phyloP scores from a whole-genome alignment of 1,284 basidiomycete genomes.

The Ganoderma lucidum region DNA sequence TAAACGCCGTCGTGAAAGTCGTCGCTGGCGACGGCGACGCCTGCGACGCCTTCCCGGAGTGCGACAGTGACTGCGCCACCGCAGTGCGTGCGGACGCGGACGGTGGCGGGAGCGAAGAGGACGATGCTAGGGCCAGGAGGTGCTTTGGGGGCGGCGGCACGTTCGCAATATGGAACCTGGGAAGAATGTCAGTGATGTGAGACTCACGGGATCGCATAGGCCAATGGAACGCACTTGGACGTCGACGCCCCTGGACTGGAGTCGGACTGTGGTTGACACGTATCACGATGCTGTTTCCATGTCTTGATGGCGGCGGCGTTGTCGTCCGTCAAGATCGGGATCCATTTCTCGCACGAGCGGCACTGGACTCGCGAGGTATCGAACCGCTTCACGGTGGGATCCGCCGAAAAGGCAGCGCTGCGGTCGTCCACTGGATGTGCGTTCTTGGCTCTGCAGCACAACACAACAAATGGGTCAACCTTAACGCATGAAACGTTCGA shows the following conservation, averaged over 20 bases:
- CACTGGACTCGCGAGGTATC: constrained; percentile 76
- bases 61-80: constrained; percentile 30
- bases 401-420: constrained; percentile 62
- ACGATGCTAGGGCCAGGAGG: constrained; percentile 44
- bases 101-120: constrained; percentile 38
- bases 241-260: constrained; percentile 28
- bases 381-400: constrained; percentile 73
- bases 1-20: constrained; percentile 41
- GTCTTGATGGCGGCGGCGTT: constrained; percentile 38
- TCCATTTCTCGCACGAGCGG: constrained; percentile 71
- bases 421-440: constrained; percentile 59
- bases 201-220: not conserved
- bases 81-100: constrained; percentile 32
- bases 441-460: constrained; percentile 36
- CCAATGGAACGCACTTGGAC: constrained; percentile 34
- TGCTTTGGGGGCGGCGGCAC: constrained; percentile 47
- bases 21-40: constrained; percentile 42
- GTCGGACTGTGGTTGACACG: constrained; percentile 36
- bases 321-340: constrained; percentile 49
- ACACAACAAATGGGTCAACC: constrained; percentile 16
- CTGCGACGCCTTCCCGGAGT: constrained; percentile 18
- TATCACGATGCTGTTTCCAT: constrained; percentile 44
- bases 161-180: constrained; percentile 35
- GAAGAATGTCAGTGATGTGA: constrained; percentile 8
- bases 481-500: not conserved